Conservation (phyloP, 176 grass and related monocot genomes). For the Zoysia pacifica region DNA sequence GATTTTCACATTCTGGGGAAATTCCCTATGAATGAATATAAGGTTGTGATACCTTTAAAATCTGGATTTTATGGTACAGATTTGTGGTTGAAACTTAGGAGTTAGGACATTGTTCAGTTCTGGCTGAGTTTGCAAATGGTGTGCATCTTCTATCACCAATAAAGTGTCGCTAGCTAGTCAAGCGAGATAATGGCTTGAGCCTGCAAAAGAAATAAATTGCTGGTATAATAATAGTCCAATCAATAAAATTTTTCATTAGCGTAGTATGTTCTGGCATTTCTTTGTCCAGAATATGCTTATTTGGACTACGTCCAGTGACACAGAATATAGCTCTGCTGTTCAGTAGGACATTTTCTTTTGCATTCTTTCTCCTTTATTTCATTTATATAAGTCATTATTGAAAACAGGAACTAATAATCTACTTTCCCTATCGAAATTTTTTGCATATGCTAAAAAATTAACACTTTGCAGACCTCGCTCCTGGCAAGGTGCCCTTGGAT, state of each 20-base stretch:
- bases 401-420: constrained; percentile 22
- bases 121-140: constrained; percentile 1
- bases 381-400: constrained; percentile 18
- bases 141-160: background rate
- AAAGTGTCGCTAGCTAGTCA: constrained; percentile 7
- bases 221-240: background rate
- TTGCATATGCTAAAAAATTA: constrained; percentile 26
- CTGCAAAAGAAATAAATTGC: constrained; percentile 31
- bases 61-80: background rate
- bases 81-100: constrained; percentile 13
- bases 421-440: background rate
- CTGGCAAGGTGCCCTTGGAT: constrained; percentile 65
- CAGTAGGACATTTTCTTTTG: constrained; percentile 18
- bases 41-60: background rate
- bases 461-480: constrained; percentile 69
- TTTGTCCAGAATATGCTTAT: constrained; percentile 27
- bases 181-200: constrained; percentile 14
- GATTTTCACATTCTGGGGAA: constrained; percentile 27
- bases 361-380: background rate
- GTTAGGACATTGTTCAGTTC: constrained; percentile 8
- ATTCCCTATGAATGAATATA: constrained; percentile 19
- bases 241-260: constrained; percentile 10
- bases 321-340: constrained; percentile 14
- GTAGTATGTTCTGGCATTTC: constrained; percentile 1
- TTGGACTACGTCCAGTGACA: constrained; percentile 29